phyloP scores from a whole-genome alignment of 148 eudicot genomes.

The Mesembryanthemum crystallinum region DNA sequence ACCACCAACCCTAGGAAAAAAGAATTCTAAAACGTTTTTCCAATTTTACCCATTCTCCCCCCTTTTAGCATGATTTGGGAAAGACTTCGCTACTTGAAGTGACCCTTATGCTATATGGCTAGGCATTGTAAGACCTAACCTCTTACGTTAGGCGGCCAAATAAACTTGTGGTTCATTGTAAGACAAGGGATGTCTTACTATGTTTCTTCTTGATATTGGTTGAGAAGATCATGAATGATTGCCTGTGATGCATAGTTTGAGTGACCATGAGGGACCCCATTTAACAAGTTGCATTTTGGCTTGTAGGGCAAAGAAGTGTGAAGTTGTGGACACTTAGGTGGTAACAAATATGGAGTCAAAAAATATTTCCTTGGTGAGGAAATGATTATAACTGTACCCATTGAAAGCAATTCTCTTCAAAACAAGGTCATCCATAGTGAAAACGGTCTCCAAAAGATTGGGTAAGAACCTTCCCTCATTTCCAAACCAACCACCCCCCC shows the following conservation, averaged over 20 bases:
- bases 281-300: neutral
- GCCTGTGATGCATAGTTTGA: neutral
- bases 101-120: neutral
- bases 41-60: neutral
- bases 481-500: too few species aligned
- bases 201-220: neutral
- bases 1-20: neutral
- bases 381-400: neutral
- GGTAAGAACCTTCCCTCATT: too few species aligned
- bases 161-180: neutral
- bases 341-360: neutral
- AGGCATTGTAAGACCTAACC: neutral
- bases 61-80: neutral
- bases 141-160: neutral
- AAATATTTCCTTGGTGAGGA: neutral
- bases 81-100: neutral
- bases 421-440: neutral
- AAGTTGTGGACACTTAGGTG: neutral
- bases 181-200: neutral
- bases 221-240: neutral
- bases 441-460: neutral
- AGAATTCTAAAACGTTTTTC: too few species aligned
- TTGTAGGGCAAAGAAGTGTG: neutral
- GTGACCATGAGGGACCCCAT: neutral
- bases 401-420: neutral